Evolutionary conservation across 768 basidiomycete genomes (phyloP).

Genomic region (Pleurotus sapidus): DNA sequence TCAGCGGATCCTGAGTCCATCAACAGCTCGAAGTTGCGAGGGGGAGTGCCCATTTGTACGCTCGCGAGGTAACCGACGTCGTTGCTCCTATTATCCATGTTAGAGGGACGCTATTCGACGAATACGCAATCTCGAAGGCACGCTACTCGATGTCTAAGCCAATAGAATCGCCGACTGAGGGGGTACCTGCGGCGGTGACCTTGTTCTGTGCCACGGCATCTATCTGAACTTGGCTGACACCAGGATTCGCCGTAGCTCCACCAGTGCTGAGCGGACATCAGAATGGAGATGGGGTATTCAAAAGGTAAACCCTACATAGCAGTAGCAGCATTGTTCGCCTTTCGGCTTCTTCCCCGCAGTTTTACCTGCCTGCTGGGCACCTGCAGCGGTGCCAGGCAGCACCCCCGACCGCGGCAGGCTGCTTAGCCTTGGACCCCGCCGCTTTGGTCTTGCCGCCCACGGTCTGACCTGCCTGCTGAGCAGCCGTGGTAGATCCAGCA

Average conservation of each 20-base stretch:
- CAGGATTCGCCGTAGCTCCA: neutral
- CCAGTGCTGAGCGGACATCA: neutral
- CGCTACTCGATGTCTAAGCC: conserved; percentile 52
- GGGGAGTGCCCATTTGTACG: conserved; percentile 44
- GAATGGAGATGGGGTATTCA: neutral
- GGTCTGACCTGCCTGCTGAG: neutral
- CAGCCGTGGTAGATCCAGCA: neutral
- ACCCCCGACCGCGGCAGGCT: neutral
- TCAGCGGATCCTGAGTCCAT: conserved; percentile 67
- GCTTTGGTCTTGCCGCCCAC: neutral
- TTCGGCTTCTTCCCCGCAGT: neutral
- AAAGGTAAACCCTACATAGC: neutral
- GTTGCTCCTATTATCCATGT: neutral
- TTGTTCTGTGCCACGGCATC: neutral
- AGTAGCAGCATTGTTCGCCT: neutral
- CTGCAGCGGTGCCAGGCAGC: neutral
- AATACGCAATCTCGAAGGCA: too few species aligned
- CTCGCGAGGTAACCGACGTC: conserved; percentile 24
- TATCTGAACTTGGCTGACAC: neutral
- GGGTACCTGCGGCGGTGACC: neutral
- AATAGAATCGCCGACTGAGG: neutral
- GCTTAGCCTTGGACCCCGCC: neutral
- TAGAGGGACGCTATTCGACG: conserved; percentile 13
- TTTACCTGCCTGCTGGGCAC: neutral
- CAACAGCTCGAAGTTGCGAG: conserved; percentile 42